These are phyloP conservation scores for Aspergillus coremiiformis DNA, from an alignment of 495 filamentous ascomycete species.

Conservation along the genomic window DNA sequence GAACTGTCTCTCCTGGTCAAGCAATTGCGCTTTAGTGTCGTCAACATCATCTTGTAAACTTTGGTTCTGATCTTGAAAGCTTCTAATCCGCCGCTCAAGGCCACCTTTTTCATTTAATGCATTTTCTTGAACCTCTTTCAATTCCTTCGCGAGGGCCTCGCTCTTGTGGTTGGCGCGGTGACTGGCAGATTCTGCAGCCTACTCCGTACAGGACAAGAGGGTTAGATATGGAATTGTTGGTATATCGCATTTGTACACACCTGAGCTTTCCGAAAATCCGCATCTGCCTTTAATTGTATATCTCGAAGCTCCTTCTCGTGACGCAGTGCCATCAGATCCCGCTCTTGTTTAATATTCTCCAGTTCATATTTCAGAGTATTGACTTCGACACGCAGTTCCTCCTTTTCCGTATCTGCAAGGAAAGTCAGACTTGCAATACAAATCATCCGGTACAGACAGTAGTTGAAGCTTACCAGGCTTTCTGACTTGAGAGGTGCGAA, in stretches of 20 bases:
- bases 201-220: background rate
- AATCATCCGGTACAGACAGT: background rate
- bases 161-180: constrained; percentile 61
- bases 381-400: constrained; percentile 60
- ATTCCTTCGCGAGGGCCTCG: constrained; percentile 61
- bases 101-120: constrained; percentile 58
- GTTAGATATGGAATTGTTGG: too few species aligned
- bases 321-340: constrained; percentile 65
- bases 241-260: constrained; percentile 33
- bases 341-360: constrained; percentile 73
- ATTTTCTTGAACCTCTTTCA: constrained; percentile 61
- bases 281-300: constrained; percentile 63
- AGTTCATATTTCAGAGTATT: constrained; percentile 64
- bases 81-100: constrained; percentile 64
- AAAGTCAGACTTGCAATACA: constrained; percentile 9
- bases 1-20: constrained; percentile 60
- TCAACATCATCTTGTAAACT: constrained; percentile 68
- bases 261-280: constrained; percentile 77
- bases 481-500: constrained; percentile 23
- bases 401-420: constrained; percentile 46
- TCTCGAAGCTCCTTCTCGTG: constrained; percentile 80
- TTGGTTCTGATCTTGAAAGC: constrained; percentile 63
- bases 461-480: constrained; percentile 21
- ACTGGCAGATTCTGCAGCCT: constrained; percentile 61
- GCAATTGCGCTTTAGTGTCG: constrained; percentile 63